A percentile compares a stretch with the other conserved stretches of the same genome.
phyloP scores from a whole-genome alignment of 75 land plant genomes.

The Gnetum montanum region DNA sequence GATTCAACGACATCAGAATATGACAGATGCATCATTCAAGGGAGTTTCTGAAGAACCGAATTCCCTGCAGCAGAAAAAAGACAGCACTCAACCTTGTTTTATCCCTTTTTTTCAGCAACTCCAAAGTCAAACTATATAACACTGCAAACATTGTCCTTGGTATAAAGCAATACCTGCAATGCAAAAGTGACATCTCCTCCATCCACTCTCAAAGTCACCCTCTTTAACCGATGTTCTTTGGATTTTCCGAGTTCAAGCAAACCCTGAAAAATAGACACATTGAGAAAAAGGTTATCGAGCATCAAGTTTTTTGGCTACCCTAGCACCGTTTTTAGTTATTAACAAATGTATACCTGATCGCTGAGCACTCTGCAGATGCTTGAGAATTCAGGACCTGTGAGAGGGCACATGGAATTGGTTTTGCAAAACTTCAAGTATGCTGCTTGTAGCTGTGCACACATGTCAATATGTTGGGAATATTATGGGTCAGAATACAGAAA shows the following conservation, averaged over 20 bases:
- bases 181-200: slow-evolving; percentile 39
- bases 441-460: slow-evolving; percentile 85
- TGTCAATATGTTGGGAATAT: background rate
- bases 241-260: slow-evolving; percentile 65
- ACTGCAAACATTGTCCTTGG: no score
- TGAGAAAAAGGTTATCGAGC: slow-evolving; percentile 1
- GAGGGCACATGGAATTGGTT: slow-evolving; percentile 45
- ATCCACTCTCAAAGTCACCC: slow-evolving; percentile 39
- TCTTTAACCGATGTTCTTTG: slow-evolving; percentile 52
- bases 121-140: no score
- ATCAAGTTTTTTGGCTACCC: background rate
- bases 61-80: slow-evolving; percentile 18
- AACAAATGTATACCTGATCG: slow-evolving; percentile 67
- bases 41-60: slow-evolving; percentile 38
- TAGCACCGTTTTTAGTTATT: background rate
- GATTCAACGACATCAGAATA: no score
- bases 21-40: slow-evolving; percentile 15
- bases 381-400: slow-evolving; percentile 57
- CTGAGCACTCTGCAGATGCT: slow-evolving; percentile 67
- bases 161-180: slow-evolving; percentile 38
- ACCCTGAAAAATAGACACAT: slow-evolving; percentile 52
- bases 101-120: no score
- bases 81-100: no score
- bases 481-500: background rate
- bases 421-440: slow-evolving; percentile 70